phyloP scores from a whole-genome alignment of 495 filamentous ascomycete species.

The Xylaria scruposa region DNA sequence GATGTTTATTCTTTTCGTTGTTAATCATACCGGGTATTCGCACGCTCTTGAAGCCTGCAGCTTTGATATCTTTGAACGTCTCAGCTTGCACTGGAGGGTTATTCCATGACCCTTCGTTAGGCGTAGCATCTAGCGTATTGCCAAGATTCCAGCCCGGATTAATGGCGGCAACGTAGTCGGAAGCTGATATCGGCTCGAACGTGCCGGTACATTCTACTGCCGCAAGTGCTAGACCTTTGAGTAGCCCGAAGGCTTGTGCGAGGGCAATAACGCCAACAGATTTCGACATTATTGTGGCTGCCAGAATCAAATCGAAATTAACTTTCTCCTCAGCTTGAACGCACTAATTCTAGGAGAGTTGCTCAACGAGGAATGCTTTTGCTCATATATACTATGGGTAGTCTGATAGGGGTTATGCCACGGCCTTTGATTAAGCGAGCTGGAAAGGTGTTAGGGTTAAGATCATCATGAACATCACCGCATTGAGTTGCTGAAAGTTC shows the following conservation, averaged over 20 bases:
- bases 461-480: not conserved
- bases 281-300: conserved; percentile 5
- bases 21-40: conserved; percentile 58
- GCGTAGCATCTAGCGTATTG: conserved; percentile 66
- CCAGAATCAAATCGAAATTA: not conserved
- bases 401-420: not conserved
- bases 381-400: conserved; percentile 1
- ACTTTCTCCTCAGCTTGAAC: not conserved
- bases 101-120: conserved; percentile 66
- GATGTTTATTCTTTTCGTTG: not conserved
- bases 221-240: not conserved
- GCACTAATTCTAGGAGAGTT: not conserved
- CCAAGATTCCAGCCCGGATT: conserved; percentile 68
- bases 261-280: not conserved
- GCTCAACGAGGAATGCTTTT: not conserved
- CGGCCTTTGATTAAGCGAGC: not conserved
- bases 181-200: conserved; percentile 26
- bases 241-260: conserved; percentile 20
- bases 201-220: conserved; percentile 13
- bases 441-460: not conserved
- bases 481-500: not conserved
- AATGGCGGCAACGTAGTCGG: conserved; percentile 55
- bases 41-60: conserved; percentile 64
- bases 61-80: conserved; percentile 60
- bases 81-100: conserved; percentile 56